Evolutionary conservation across 192 early-diverging fungal genomes (phyloP).

Genomic region (Backusella mclennaniae): DNA sequence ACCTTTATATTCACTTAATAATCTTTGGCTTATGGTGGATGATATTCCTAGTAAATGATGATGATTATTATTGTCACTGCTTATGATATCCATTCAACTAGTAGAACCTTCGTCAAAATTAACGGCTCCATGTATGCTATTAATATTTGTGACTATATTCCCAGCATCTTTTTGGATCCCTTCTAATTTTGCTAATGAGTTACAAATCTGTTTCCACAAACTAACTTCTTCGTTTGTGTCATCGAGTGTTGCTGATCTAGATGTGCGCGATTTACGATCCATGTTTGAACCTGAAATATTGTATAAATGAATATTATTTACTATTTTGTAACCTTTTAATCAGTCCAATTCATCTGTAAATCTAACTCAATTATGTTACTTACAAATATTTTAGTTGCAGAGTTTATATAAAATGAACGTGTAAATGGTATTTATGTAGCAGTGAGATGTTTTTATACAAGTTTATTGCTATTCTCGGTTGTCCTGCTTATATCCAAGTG

Average conservation of each 20-base stretch:
- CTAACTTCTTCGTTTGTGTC: constrained; percentile 36
- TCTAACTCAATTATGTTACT: not conserved
- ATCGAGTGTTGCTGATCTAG: constrained; percentile 34
- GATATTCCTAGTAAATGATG: constrained; percentile 5
- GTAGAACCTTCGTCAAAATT: constrained; percentile 22
- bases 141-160: constrained; percentile 30
- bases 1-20: constrained; percentile 5
- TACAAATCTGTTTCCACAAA: constrained; percentile 37
- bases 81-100: not conserved
- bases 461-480: not conserved
- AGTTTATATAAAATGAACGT: not conserved
- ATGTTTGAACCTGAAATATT: constrained; percentile 5
- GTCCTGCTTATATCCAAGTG: not conserved
- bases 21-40: not conserved
- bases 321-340: not conserved
- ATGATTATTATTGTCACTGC: not conserved
- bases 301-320: not conserved
- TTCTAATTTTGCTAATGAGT: constrained; percentile 35
- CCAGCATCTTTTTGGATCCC: constrained; percentile 31
- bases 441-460: not conserved
- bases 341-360: not conserved
- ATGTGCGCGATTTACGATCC: constrained; percentile 39
- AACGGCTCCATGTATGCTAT: constrained; percentile 23
- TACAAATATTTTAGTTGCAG: not conserved
- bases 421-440: not conserved